phyloP scores from a whole-genome alignment of 2,329 filamentous ascomycete species.

The Neofusicoccum sp. region DNA sequence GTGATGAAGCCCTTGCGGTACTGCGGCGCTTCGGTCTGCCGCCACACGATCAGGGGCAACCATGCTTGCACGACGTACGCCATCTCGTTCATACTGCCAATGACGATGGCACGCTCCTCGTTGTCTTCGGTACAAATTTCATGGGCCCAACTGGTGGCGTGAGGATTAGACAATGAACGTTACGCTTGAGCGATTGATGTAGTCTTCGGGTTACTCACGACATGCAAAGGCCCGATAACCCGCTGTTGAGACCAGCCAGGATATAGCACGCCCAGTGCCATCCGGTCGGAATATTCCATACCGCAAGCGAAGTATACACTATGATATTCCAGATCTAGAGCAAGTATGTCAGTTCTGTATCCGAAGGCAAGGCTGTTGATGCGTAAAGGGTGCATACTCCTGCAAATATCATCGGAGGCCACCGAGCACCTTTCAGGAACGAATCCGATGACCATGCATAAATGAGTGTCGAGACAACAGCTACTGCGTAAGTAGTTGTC shows the following conservation, averaged over 20 bases:
- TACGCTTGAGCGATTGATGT: background rate
- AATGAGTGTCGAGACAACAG: conserved; percentile 58
- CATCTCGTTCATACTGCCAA: conserved; percentile 66
- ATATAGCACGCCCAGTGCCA: conserved; percentile 66
- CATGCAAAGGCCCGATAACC: conserved; percentile 50
- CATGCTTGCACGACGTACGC: conserved; percentile 69
- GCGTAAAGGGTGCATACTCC: conserved; percentile 38
- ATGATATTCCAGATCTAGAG: conserved; percentile 28
- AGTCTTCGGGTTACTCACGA: conserved; percentile 37
- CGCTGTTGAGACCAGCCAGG: conserved; percentile 49
- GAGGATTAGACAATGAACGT: background rate
- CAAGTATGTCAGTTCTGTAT: background rate
- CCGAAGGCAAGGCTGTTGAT: conserved; percentile 40
- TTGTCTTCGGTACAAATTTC: conserved; percentile 57
- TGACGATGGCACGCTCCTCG: conserved; percentile 65
- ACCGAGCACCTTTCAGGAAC: conserved; percentile 57
- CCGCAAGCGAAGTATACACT: conserved; percentile 44
- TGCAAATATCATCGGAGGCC: conserved; percentile 63
- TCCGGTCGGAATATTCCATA: conserved; percentile 51
- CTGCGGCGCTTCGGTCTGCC: conserved; percentile 59
- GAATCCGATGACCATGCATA: conserved; percentile 68
- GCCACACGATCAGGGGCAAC: conserved; percentile 66
- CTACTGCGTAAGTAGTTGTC: conserved; percentile 52
- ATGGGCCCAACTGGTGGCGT: conserved; percentile 45
- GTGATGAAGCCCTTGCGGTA: conserved; percentile 63